Conservation (phyloP, 257 asterid species). For the Vinca minor region DNA sequence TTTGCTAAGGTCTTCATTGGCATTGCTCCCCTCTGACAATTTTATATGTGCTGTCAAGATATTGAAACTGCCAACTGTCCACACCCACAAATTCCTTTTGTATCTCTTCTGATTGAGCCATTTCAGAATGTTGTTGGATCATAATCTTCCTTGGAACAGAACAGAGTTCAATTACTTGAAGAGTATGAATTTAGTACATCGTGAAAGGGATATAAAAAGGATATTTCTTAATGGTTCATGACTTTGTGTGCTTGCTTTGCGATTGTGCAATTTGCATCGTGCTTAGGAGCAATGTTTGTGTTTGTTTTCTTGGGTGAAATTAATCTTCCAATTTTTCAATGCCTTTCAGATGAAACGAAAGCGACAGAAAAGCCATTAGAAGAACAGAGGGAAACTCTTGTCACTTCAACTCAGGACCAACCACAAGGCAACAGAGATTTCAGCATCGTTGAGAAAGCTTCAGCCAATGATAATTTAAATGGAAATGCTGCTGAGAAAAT, state of each 20-base stretch:
- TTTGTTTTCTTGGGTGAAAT: background rate
- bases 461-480: constrained; percentile 22
- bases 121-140: background rate
- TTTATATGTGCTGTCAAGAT: background rate
- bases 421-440: constrained; percentile 37
- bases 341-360: constrained; percentile 44
- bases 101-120: background rate
- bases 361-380: constrained; percentile 42
- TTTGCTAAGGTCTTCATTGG: background rate
- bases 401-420: constrained; percentile 38
- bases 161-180: background rate
- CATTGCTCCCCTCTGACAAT: background rate
- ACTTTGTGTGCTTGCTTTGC: background rate
- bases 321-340: constrained; percentile 14
- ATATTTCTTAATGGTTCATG: constrained; percentile 1
- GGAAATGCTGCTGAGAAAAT: constrained; percentile 40
- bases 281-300: background rate
- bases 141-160: background rate
- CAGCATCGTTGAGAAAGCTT: constrained; percentile 29
- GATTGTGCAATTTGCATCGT: too few species aligned
- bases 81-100: background rate
- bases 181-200: background rate
- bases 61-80: background rate
- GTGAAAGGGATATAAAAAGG: background rate
- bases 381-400: constrained; percentile 36